phyloP scores from a whole-genome alignment of 352 stramenopile species.

The Phytophthora niederhauseri region DNA sequence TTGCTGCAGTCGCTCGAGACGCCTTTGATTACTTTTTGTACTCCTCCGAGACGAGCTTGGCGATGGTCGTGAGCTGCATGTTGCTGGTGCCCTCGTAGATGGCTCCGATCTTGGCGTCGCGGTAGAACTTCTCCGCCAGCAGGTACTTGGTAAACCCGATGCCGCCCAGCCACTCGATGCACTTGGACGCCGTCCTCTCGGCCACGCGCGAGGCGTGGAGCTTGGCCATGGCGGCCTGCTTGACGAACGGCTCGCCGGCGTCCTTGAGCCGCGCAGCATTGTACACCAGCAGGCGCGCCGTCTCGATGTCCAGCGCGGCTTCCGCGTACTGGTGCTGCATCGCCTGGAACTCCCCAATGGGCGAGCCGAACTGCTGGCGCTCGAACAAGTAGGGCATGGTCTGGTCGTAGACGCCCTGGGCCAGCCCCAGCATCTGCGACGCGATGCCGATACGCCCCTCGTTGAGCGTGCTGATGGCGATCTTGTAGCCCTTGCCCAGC shows the following conservation, averaged over 20 bases:
- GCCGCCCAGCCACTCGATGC: slow-evolving; percentile 96
- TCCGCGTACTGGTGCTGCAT: slow-evolving; percentile 98
- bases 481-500: slow-evolving; percentile 95
- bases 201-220: slow-evolving; percentile 95
- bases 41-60: slow-evolving; percentile 90
- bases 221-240: slow-evolving; percentile 98
- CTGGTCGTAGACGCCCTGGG: slow-evolving; percentile 96
- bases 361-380: slow-evolving; percentile 94
- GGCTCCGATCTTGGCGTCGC: slow-evolving; percentile 97
- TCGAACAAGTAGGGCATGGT: slow-evolving; percentile 97
- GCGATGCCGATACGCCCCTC: slow-evolving; percentile 97
- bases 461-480: slow-evolving; percentile 98
- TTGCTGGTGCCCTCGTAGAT: slow-evolving; percentile 99
- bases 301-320: slow-evolving; percentile 95
- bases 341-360: slow-evolving; percentile 95
- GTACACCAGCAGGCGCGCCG: slow-evolving; percentile 93
- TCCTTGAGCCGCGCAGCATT: slow-evolving; percentile 96
- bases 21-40: slow-evolving; percentile 71
- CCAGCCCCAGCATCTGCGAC: slow-evolving; percentile 97
- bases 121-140: slow-evolving; percentile 96
- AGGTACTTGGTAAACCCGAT: slow-evolving; percentile 97
- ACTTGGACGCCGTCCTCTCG: slow-evolving; percentile 95
- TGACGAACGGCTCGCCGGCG: slow-evolving; percentile 94
- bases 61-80: slow-evolving; percentile 96
- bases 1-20: neutral